A percentile compares a stretch with the other conserved stretches of the same genome.
Evolutionary conservation across 805 yeast genomes (phyloP).

Genomic region (Jamesozyma lodderae): DNA sequence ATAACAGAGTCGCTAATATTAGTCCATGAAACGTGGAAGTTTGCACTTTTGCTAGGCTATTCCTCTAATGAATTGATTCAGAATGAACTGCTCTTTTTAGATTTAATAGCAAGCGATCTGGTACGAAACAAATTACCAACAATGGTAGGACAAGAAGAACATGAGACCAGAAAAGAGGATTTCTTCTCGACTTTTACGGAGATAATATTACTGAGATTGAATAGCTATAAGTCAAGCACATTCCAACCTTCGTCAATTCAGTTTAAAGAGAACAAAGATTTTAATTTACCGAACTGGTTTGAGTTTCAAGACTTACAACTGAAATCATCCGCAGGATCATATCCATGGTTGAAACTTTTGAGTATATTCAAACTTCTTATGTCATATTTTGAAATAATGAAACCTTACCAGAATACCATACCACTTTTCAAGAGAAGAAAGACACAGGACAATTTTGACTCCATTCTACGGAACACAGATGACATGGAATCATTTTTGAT

Average conservation of each 20-base stretch:
- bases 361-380: constrained; percentile 12
- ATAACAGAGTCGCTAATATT: constrained; percentile 32
- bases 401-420: constrained; percentile 1
- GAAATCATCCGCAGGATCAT: constrained; percentile 3
- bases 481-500: constrained; percentile 13
- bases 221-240: constrained; percentile 8
- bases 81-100: constrained; percentile 38
- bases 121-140: constrained; percentile 23
- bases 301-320: constrained; percentile 14
- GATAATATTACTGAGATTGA: constrained; percentile 11
- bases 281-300: constrained; percentile 8
- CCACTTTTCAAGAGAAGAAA: constrained; percentile 19
- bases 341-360: constrained; percentile 17
- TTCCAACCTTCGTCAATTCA: background rate
- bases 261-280: background rate
- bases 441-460: constrained; percentile 6
- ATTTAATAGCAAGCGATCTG: constrained; percentile 37
- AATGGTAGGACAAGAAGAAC: constrained; percentile 14
- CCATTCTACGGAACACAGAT: constrained; percentile 11
- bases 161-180: background rate
- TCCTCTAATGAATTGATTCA: constrained; percentile 37
- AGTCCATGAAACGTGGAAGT: constrained; percentile 33
- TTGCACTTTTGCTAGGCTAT: constrained; percentile 30
- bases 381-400: constrained; percentile 9
- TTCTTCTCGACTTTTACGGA: constrained; percentile 7